These are phyloP conservation scores for Lepidium sativum DNA, from an alignment of 345 rosid genomes.

Conservation along the genomic window DNA sequence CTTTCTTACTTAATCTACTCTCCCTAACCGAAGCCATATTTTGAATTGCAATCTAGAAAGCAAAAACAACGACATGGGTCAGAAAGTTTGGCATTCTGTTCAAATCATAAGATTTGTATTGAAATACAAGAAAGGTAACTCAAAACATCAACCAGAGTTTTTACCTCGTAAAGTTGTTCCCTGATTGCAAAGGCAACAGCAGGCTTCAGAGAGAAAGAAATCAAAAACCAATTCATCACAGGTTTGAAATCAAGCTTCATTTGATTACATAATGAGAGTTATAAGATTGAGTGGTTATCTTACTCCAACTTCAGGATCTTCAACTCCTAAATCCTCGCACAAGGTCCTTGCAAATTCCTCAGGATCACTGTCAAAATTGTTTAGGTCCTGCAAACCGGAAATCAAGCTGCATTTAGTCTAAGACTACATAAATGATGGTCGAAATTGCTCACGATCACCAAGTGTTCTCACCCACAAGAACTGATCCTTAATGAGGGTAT, in stretches of 20 bases:
- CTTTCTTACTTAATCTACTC: constrained; percentile 76
- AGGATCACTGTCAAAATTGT: constrained; percentile 90
- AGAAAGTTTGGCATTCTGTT: background rate
- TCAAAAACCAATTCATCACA: constrained; percentile 1
- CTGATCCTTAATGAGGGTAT: constrained; percentile 81
- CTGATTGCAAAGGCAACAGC: constrained; percentile 93
- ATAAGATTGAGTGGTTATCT: constrained; percentile 14
- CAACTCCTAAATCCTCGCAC: constrained; percentile 72
- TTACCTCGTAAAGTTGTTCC: constrained; percentile 93
- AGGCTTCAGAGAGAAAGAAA: constrained; percentile 45
- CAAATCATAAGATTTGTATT: background rate
- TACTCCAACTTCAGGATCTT: constrained; percentile 96
- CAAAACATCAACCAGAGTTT: background rate
- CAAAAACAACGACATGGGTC: background rate
- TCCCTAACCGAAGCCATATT: constrained; percentile 85
- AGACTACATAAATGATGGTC: background rate
- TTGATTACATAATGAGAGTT: background rate
- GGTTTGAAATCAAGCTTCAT: background rate
- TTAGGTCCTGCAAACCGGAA: constrained; percentile 53
- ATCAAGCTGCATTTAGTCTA: background rate
- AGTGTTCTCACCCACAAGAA: constrained; percentile 71
- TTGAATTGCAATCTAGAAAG: constrained; percentile 69
- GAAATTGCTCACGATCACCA: background rate
- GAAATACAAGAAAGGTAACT: background rate
- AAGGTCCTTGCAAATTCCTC: constrained; percentile 87